Evolutionary conservation across 208 protist species (phyloP), one percentile per base, ranked within the genome.

Genomic region (Hexamita inflata): DNA sequence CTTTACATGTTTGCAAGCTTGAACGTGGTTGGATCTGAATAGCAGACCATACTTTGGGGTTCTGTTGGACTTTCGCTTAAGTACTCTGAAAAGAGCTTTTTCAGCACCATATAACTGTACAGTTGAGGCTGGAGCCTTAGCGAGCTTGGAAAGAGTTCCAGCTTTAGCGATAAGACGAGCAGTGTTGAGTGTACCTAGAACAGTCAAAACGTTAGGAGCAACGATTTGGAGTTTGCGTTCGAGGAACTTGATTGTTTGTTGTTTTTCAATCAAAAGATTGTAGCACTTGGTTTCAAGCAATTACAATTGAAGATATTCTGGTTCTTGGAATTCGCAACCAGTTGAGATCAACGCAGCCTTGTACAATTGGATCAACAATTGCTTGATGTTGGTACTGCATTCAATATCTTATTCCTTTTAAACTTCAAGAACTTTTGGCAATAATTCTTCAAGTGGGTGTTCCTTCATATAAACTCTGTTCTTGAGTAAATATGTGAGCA

Each of bases 61-160:
- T 70, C n/a, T 45, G 2, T 77, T 76, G 29, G 24, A 39, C 75
- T 94, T 92, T 74, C 93, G 90, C 87, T 98, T 98, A 40, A 98
- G 85, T n/a, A 89, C 88, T n/a, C 88, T 88, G 91, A 99, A 98
- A 34, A 99, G 89, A 11, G 95, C 95, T 88, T 99, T 99, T 85
- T 99, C 96, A 45, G 96, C 96, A 76, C 96, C 96, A 13, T 99
- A 87, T 82, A 99, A 98, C 85, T 99, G 96, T 40, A 99, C 93
- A 26, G 96, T 99, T 41, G 94, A 98, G 26, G 95, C 95, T 19
- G 96, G 96, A 78, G 94, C 88, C 89, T 99, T 99, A 80, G 95
- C 93, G 24, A 99, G 86, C 82, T 92, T 95, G 15, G 90, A 94
- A 11, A 99, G 89, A 1, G 89, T 94, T 34, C 81, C 42, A 66